Percentiles rank a stretch among this genome's conserved stretches.
These are phyloP conservation scores for Dactylella cylindrospora DNA, from an alignment of 2,329 filamentous ascomycete species.

Conservation along the genomic window DNA sequence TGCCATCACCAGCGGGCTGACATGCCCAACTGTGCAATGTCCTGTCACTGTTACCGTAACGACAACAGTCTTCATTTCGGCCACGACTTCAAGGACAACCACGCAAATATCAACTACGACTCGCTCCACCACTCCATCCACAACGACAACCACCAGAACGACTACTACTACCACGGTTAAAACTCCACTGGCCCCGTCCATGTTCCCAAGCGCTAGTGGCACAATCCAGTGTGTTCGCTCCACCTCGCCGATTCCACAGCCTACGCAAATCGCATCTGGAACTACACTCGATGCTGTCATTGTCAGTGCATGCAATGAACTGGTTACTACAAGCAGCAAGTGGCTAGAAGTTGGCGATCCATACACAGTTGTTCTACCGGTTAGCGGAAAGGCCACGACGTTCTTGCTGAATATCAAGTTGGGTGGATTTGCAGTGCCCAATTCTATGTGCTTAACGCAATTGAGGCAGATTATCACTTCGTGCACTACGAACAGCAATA, in stretches of 20 bases:
- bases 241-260: constrained; percentile 19
- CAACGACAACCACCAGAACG: neutral
- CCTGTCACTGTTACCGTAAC: constrained; percentile 2
- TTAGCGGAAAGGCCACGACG: constrained; percentile 11
- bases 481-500: constrained; percentile 17
- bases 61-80: constrained; percentile 1
- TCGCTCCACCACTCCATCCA: no score
- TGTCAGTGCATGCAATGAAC: constrained; percentile 1
- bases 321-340: constrained; percentile 8
- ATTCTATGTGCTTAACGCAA: constrained; percentile 13
- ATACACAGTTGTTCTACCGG: constrained; percentile 16
- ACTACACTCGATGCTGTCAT: constrained; percentile 17
- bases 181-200: constrained; percentile 9
- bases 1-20: no score
- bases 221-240: constrained; percentile 12
- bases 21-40: constrained; percentile 2
- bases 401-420: constrained; percentile 30
- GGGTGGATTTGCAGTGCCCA: constrained; percentile 15
- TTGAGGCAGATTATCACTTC: constrained; percentile 10
- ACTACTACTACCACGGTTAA: constrained; percentile 10
- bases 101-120: constrained; percentile 1
- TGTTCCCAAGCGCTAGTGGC: constrained; percentile 22
- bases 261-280: constrained; percentile 10
- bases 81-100: constrained; percentile 1
- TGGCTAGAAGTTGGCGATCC: constrained; percentile 24